Conservation (phyloP, 2,329 filamentous ascomycete genomes). For the Hirsutella rhossiliensis region DNA sequence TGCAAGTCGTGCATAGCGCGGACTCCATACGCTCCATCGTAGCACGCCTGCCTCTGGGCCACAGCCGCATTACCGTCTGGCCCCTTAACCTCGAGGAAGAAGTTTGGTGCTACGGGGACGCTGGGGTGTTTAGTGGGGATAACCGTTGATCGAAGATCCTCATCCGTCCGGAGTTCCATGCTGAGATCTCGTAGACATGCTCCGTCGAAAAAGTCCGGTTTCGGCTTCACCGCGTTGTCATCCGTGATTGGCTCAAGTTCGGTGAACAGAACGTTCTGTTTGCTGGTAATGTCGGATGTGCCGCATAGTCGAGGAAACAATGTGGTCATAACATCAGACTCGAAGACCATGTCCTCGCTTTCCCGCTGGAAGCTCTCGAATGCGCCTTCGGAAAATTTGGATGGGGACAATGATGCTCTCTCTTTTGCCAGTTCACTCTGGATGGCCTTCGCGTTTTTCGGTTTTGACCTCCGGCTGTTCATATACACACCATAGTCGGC, state of each 20-base stretch:
- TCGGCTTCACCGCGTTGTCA: not conserved
- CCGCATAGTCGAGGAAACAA: constrained; percentile 2
- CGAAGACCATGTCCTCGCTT: not conserved
- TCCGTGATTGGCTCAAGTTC: not conserved
- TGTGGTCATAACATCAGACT: not conserved
- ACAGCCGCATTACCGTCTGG: constrained; percentile 17
- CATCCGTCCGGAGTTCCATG: no score
- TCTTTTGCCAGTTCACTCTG: not conserved
- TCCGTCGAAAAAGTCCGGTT: not conserved
- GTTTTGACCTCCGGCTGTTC: constrained; percentile 1
- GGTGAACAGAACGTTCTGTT: not conserved
- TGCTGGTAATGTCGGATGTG: constrained; percentile 1
- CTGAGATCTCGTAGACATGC: not conserved
- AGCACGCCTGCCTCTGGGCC: constrained; percentile 20
- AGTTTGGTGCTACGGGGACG: constrained; percentile 15
- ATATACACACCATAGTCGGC: constrained; percentile 3
- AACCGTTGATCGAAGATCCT: no score
- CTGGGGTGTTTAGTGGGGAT: not conserved
- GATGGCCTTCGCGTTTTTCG: constrained; percentile 1
- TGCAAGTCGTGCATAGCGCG: constrained; percentile 19
- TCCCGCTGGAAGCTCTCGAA: not conserved
- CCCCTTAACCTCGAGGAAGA: constrained; percentile 25
- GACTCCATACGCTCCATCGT: constrained; percentile 23
- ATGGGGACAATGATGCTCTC: constrained; percentile 4
- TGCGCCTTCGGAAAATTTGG: not conserved